A percentile compares a stretch with the other conserved stretches of the same genome.
Evolutionary conservation across 2,329 filamentous ascomycete genomes (phyloP).

Genomic region (Penicillium psychrosexuale): DNA sequence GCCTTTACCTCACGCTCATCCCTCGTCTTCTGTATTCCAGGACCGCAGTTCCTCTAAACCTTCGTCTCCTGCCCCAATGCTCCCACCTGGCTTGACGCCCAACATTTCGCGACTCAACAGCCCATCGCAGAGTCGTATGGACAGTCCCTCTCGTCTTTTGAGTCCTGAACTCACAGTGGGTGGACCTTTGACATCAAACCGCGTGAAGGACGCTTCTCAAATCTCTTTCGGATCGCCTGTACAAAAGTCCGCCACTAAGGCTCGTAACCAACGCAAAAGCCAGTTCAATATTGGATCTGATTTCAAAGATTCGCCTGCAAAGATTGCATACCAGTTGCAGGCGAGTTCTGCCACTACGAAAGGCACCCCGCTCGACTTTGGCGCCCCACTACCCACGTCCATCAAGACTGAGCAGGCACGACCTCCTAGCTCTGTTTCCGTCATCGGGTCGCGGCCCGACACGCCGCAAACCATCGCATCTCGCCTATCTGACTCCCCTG

Average conservation of each 20-base stretch:
- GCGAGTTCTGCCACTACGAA: slow-evolving; percentile 18
- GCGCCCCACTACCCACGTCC: slow-evolving; percentile 25
- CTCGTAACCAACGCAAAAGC: slow-evolving; percentile 24
- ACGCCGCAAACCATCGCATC: slow-evolving; percentile 43
- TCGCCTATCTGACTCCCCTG: slow-evolving; percentile 39
- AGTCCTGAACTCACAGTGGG: slow-evolving; percentile 28
- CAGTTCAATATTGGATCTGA: slow-evolving; percentile 17
- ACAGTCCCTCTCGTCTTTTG: slow-evolving; percentile 23
- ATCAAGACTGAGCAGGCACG: slow-evolving; percentile 27
- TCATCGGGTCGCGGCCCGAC: slow-evolving; percentile 49
- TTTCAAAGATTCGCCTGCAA: slow-evolving; percentile 15
- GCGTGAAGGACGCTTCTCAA: slow-evolving; percentile 34
- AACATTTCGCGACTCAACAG: slow-evolving; percentile 28
- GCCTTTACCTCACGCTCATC: slow-evolving; percentile 42
- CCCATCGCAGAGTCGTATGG: slow-evolving; percentile 27
- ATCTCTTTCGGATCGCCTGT: slow-evolving; percentile 45
- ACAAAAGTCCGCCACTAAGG: slow-evolving; percentile 31
- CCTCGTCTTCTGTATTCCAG: slow-evolving; percentile 34
- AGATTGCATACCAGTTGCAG: slow-evolving; percentile 8
- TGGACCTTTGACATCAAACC: slow-evolving; percentile 20
- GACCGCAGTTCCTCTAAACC: slow-evolving; percentile 33
- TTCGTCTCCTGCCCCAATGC: slow-evolving; percentile 26
- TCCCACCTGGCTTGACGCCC: slow-evolving; percentile 29
- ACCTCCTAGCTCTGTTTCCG: slow-evolving; percentile 30
- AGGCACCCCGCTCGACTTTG: slow-evolving; percentile 35